These are phyloP conservation scores for Stagonosporopsis vannaccii DNA, from an alignment of 2,329 filamentous ascomycete genomes.

Conservation along the genomic window DNA sequence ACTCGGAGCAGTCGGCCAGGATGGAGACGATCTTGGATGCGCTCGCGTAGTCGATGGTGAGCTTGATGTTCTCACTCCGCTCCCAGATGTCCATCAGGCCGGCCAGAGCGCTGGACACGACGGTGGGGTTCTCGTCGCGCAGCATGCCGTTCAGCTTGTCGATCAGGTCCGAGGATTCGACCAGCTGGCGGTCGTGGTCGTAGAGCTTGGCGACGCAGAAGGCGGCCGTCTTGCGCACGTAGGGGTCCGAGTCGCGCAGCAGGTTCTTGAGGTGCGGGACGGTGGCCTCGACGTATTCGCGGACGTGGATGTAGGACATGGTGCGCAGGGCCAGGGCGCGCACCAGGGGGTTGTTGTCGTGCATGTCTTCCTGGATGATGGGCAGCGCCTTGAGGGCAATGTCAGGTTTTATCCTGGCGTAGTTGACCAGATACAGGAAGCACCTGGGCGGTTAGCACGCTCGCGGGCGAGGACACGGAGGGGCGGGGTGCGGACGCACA, in stretches of 20 bases:
- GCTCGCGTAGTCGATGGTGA: slow-evolving; percentile 97
- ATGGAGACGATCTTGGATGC: slow-evolving; percentile 99
- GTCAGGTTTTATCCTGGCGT: slow-evolving; percentile 91
- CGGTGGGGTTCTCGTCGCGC: slow-evolving; percentile 95
- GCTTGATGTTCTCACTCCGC: slow-evolving; percentile 93
- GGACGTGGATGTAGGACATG: slow-evolving; percentile 96
- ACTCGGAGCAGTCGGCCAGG: slow-evolving; percentile 95
- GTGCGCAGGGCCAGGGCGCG: slow-evolving; percentile 91
- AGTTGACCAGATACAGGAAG: slow-evolving; percentile 97
- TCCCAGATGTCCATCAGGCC: slow-evolving; percentile 98
- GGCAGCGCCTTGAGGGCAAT: slow-evolving; percentile 92
- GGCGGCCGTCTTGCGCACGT: slow-evolving; percentile 95
- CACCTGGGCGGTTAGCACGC: slow-evolving; percentile 69
- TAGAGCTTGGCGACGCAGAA: slow-evolving; percentile 98
- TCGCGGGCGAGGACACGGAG: too few relatives aligned
- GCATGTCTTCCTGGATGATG: slow-evolving; percentile 89
- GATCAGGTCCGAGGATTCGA: slow-evolving; percentile 90
- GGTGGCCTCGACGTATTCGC: slow-evolving; percentile 92
- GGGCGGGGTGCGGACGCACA: too few relatives aligned
- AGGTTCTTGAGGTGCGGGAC: slow-evolving; percentile 83
- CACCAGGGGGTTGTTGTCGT: slow-evolving; percentile 89
- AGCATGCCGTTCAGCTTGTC: slow-evolving; percentile 88
- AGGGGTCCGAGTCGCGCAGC: slow-evolving; percentile 86
- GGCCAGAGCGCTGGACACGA: slow-evolving; percentile 92
- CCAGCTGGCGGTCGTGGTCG: slow-evolving; percentile 89